A percentile compares a stretch with the other conserved stretches of the same genome.
phyloP scores from a whole-genome alignment of 1,284 basidiomycete genomes.

The Mycena citricolor region DNA sequence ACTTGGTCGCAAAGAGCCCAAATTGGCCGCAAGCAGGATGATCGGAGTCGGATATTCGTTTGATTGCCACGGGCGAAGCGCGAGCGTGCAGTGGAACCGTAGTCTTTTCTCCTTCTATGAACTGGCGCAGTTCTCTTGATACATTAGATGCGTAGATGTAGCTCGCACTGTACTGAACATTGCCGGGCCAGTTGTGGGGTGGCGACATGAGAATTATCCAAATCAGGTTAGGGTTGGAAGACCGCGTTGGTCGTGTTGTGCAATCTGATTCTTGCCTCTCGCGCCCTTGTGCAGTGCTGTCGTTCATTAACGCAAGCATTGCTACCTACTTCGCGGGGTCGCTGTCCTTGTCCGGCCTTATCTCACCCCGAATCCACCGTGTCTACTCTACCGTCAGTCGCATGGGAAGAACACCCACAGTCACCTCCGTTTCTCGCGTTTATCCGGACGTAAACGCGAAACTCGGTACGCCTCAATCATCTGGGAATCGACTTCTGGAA shows the following conservation, averaged over 20 bases:
- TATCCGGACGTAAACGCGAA: slow-evolving; percentile 74
- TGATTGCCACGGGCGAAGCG: slow-evolving; percentile 45
- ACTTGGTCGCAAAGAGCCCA: slow-evolving; percentile 75
- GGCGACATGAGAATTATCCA: slow-evolving; percentile 2
- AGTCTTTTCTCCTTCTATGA: slow-evolving; percentile 29
- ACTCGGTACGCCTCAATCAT: slow-evolving; percentile 40
- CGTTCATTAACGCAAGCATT: background rate
- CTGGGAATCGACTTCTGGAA: background rate
- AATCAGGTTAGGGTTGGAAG: too few species aligned
- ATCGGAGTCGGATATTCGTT: slow-evolving; percentile 38
- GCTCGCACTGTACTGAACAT: slow-evolving; percentile 44
- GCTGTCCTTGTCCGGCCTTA: background rate
- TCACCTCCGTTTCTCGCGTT: slow-evolving; percentile 72
- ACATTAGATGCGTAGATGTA: slow-evolving; percentile 57
- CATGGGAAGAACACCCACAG: slow-evolving; percentile 55
- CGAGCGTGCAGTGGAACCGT: slow-evolving; percentile 14
- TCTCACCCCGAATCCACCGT: background rate
- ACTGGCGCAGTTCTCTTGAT: slow-evolving; percentile 34
- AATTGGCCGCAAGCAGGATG: slow-evolving; percentile 84
- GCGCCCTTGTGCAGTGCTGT: slow-evolving; percentile 8
- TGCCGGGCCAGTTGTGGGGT: slow-evolving; percentile 53
- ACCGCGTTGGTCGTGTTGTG: too few species aligned
- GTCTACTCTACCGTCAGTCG: background rate
- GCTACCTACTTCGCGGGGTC: background rate
- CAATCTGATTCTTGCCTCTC: too few species aligned